These are phyloP conservation scores for Aaosphaeria arxii DNA, from an alignment of 2,329 filamentous ascomycete genomes.

Conservation along the genomic window DNA sequence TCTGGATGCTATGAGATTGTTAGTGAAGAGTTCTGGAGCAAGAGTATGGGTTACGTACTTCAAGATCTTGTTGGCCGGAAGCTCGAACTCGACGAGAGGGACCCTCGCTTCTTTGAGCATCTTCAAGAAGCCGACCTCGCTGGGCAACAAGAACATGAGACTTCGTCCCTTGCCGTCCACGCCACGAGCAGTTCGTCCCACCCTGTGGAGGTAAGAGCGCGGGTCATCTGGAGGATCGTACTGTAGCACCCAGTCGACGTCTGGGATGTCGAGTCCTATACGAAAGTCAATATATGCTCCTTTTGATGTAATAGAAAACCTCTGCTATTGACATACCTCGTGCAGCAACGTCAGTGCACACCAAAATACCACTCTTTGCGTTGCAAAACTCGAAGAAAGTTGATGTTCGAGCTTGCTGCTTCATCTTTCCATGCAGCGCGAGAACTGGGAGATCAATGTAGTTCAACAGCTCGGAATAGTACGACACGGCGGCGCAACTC, in stretches of 20 bases:
- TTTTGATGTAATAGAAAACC: too few relatives aligned
- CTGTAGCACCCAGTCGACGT: constrained; percentile 94
- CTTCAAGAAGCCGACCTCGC: constrained; percentile 86
- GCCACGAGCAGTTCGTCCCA: constrained; percentile 89
- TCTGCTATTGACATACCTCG: constrained; percentile 53
- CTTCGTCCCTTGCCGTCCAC: constrained; percentile 79
- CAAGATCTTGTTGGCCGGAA: constrained; percentile 85
- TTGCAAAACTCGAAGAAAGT: constrained; percentile 97
- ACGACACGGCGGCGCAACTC: constrained; percentile 90
- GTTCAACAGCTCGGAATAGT: constrained; percentile 89
- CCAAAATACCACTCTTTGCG: constrained; percentile 78
- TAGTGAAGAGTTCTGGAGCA: constrained; percentile 9
- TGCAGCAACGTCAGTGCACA: constrained; percentile 95
- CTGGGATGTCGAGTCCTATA: constrained; percentile 74
- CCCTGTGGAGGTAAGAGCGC: constrained; percentile 69
- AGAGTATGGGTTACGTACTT: not conserved
- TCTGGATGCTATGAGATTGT: constrained; percentile 52
- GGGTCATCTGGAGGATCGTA: constrained; percentile 93
- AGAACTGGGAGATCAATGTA: constrained; percentile 93
- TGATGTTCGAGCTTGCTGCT: constrained; percentile 98
- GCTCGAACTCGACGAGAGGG: constrained; percentile 93
- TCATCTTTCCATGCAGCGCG: constrained; percentile 86
- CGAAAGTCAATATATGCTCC: too few relatives aligned
- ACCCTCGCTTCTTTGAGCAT: constrained; percentile 90
- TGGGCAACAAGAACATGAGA: constrained; percentile 89